Base-by-base conservation (phyloP, 805 yeast genomes). In the Kluyveromyces lactis region DNA sequence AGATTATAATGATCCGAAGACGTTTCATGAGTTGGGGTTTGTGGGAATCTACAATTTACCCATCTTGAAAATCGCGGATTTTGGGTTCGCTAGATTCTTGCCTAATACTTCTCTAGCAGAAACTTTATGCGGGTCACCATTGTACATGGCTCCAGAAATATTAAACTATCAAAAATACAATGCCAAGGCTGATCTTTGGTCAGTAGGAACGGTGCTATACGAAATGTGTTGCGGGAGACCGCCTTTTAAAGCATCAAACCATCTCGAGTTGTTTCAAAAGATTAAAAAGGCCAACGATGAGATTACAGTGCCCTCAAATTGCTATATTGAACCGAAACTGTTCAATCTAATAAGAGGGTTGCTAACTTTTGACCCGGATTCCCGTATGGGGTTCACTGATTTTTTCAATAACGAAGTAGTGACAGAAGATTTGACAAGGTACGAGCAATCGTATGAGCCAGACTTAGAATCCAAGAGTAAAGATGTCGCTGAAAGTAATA, bases 61-160 rank as follows among this genome's bases (percentile, higher is more conserved):
- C 1, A 73, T 89, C 8, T 69, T 92, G 46, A 90, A 90, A 60
- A 79, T 92, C 44, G 98, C 98, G 10, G 98, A 92, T 65, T 92
- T 92, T 63, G 98, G 98, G 1, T 92, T 92, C 66, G 98, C 98
- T 4, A 72, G 97, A 45, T 85, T 89, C 56, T 69, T 92, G 52
- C 98, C 98, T 5, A 79, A 84, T 36, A 83, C 97, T 2, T 81
- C 95, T 1, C 71, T 92, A 75, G 97, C 97, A 1, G 98, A 92
- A 58, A 92, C 98, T 1, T 68, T 92, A 49, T 92, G 98, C 69
- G 98, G 98, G 1, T 86, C 95, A 9, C 98, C 98, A 3, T 71
- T 92, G 32, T 92, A 92, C 63, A 92, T 92, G 98, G 98, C 98
- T 0, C 98, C 98, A 0, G 98, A 92, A 63, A 92, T 92, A 35